phyloP scores from a whole-genome alignment of 768 basidiomycete species.

The Collybiopsis confluens region DNA sequence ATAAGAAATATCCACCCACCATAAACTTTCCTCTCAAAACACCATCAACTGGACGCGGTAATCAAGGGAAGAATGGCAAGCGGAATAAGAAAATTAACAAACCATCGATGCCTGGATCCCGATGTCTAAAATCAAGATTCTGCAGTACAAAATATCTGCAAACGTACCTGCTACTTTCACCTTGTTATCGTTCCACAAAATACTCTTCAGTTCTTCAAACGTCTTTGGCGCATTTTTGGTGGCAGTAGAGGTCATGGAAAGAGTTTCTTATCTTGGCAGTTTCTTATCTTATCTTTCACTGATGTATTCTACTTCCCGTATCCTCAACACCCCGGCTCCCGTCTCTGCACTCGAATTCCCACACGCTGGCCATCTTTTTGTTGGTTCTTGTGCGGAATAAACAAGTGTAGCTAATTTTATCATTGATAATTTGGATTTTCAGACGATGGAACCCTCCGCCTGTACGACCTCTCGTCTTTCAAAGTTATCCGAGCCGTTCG shows the following conservation, averaged over 20 bases:
- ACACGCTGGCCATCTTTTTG: constrained; percentile 45
- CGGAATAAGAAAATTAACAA: constrained; percentile 11
- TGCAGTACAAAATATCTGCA: neutral
- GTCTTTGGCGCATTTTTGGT: constrained; percentile 1
- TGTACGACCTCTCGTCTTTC: constrained; percentile 56
- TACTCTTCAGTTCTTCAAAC: constrained; percentile 51
- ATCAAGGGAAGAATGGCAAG: neutral
- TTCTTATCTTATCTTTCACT: neutral
- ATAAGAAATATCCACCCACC: no score
- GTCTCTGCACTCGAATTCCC: constrained; percentile 53
- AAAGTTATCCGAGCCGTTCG: constrained; percentile 63
- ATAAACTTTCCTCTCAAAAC: constrained; percentile 93
- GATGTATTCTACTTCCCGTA: neutral
- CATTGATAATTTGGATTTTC: no score
- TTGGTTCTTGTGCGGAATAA: constrained; percentile 50
- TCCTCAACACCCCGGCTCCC: constrained; percentile 36
- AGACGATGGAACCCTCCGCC: constrained; percentile 70
- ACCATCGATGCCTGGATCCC: constrained; percentile 70
- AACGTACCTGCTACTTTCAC: constrained; percentile 88
- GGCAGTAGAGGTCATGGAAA: neutral
- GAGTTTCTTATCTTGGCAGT: neutral
- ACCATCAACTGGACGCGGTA: constrained; percentile 67
- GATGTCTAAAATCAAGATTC: neutral
- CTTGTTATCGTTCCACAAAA: constrained; percentile 66
- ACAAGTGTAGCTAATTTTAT: constrained; percentile 8